Conservation (phyloP, 257 asterid genomes). For the Rhazya stricta region DNA sequence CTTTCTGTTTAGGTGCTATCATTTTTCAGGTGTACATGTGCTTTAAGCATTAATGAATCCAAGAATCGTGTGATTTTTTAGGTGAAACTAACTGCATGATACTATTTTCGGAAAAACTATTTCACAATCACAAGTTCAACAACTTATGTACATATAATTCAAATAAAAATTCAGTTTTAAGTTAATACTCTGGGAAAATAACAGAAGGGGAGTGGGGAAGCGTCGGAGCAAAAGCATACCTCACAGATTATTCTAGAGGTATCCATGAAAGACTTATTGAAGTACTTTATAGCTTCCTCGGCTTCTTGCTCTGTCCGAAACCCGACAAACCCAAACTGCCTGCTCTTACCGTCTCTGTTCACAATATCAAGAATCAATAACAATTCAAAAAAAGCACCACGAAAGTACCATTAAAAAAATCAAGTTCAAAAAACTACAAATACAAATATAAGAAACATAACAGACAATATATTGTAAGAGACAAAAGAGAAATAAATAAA, state of each 20-base stretch:
- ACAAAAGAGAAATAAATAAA: neutral
- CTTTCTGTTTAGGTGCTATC: neutral
- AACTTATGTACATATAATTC: neutral
- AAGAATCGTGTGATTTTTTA: neutral
- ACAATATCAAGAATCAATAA: constrained; percentile 4
- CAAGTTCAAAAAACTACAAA: neutral
- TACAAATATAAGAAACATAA: neutral
- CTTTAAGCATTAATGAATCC: neutral
- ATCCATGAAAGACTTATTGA: constrained; percentile 65
- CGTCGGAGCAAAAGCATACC: constrained; percentile 32
- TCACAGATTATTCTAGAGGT: constrained; percentile 68
- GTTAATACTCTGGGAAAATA: neutral
- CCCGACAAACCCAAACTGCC: constrained; percentile 86
- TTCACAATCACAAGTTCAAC: neutral
- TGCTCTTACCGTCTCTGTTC: constrained; percentile 83
- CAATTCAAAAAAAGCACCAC: neutral
- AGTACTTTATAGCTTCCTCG: constrained; percentile 53
- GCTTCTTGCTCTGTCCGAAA: constrained; percentile 77
- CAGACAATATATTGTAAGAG: neutral
- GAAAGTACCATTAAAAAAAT: neutral
- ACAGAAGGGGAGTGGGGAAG: neutral
- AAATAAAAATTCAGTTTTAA: neutral
- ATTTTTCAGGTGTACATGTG: neutral
- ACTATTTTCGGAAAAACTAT: neutral
- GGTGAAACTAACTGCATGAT: neutral